Conservation (phyloP, 768 basidiomycete species). For the Trametes villosa region DNA sequence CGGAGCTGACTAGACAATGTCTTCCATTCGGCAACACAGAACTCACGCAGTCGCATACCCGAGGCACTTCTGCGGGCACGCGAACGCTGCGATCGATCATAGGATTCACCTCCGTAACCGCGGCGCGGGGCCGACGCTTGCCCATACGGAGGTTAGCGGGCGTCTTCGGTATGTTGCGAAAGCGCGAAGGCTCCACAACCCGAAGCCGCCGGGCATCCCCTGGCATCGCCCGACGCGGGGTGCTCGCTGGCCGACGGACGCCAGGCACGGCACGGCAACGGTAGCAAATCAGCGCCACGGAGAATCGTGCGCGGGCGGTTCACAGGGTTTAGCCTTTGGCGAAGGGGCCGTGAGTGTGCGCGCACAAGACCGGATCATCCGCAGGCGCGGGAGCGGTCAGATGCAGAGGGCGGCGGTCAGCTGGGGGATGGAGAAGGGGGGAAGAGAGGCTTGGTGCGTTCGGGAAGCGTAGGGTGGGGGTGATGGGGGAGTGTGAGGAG, state of each 20-base stretch:
- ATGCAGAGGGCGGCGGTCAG: conserved; percentile 15
- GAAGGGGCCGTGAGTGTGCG: conserved; percentile 20
- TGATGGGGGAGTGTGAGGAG: background rate
- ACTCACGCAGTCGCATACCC: background rate
- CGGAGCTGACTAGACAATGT: too few relatives aligned
- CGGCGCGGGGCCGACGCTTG: conserved; percentile 5
- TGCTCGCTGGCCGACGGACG: conserved; percentile 6
- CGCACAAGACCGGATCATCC: conserved; percentile 13
- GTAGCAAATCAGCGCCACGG: conserved; percentile 10
- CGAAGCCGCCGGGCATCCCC: background rate
- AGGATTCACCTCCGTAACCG: conserved; percentile 5
- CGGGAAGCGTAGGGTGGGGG: background rate
- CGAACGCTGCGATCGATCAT: conserved; percentile 9
- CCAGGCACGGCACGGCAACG: background rate
- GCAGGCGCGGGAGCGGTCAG: conserved; percentile 7
- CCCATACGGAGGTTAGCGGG: conserved; percentile 10
- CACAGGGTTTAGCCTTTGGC: conserved; percentile 17
- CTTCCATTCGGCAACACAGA: too few relatives aligned
- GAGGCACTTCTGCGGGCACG: background rate
- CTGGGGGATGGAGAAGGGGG: conserved; percentile 11
- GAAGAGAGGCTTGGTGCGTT: conserved; percentile 4
- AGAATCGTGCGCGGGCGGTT: background rate
- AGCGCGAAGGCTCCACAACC: background rate
- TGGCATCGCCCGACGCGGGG: conserved; percentile 4
- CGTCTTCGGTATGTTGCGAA: conserved; percentile 11